Base-by-base conservation (phyloP, 208 protist species). In the Kentomonas sorsogonicus region DNA sequence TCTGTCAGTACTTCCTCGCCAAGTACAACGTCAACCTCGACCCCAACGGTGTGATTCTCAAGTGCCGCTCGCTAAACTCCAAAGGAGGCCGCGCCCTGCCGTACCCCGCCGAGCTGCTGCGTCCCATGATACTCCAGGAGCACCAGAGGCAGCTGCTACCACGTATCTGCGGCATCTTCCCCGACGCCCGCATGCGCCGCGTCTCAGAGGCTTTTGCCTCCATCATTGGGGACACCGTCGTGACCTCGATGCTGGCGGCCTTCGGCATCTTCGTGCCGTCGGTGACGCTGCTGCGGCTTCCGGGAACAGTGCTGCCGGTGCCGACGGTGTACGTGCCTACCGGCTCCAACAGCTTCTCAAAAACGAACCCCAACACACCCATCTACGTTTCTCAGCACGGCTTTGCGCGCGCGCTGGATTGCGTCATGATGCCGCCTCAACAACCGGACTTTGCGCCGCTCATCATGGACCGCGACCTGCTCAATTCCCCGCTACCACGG, bases 101-200 rank as follows among this genome's bases (percentile, higher is more conserved):
- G 23, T 74, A 71, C 45, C 68, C 74, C 9, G 67, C 79, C 18
- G 67, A 86, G n/a, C 41, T 75, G 31, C 64, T 86, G 43, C 53
- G 61, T 20, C 66, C 72, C 27, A 60, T 69, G 60, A 59, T 46
- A 11, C 33, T 86, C 23, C 50, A 47, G 13, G 48, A 67, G 25
- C 13, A 53, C 16, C 71, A 83, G 59, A 50, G 46, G 62, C 34
- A 52, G n/a, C 23, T 40, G 47, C 68, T 86, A 9, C 71, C 79
- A 11, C 30, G 61, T 20, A 23, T 86, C 11, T 86, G 74, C 63
- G 82, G 74, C 63, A 60, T 86, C 23, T 86, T 63, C 60, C 71
- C 74, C 0, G 31, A 74, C 18, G 79, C 82, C 20, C 66, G 79
- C 20, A 48, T 56, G 31, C 48, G 57, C 41, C 52, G 45, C 9